Evolutionary conservation across 306 rosid species (phyloP), one percentile per base, ranked within the genome.

Genomic region (Lotus japonicus): DNA sequence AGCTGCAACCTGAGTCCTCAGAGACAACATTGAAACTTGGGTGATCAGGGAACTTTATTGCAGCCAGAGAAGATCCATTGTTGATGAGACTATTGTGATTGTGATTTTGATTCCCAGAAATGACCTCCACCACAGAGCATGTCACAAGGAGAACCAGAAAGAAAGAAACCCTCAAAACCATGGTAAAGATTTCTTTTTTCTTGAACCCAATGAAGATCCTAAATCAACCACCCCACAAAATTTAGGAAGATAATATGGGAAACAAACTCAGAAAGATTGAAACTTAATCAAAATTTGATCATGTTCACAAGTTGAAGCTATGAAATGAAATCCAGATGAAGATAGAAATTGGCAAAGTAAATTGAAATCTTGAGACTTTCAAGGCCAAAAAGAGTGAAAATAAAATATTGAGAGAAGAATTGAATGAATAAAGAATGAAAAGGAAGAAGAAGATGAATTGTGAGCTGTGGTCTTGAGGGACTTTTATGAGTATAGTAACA

Each of bases 1-100:
- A 54, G 68, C 76, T 57, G 35, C 99, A 90, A 4, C 80, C 95
- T 21, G 81, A 76, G 50, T 72, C 74, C 13, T 71, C 82, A 6
- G 92, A 52, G 43, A 81, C 88, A 46, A 64, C 79, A 70, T 77
- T 80, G 79, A 80, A 84, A 83, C 83, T 84, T 69, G 87, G 79
- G 44, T 90, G 96, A 36, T 80, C 71, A 53, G 95, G 92, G 39
- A 90, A 75, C 54, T 83, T 83, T 64, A 95, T 84, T 9, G 84
- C 91, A 64, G 89, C 81, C 11, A 95, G 72, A 55, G 86, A 67
- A 65, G 97, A 90, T 68, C 81, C 86, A 71, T 90, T 90, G 6
- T 75, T 66, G 14, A 61, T 79, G 56, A 63, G 63, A 64, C 68
- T 66, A 49, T 31, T 72, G 75, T 76, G 77, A 35, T 65, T 61